These are phyloP conservation scores for Eimeria zaria DNA, from an alignment of 169 alveolate species.

Conservation along the genomic window DNA sequence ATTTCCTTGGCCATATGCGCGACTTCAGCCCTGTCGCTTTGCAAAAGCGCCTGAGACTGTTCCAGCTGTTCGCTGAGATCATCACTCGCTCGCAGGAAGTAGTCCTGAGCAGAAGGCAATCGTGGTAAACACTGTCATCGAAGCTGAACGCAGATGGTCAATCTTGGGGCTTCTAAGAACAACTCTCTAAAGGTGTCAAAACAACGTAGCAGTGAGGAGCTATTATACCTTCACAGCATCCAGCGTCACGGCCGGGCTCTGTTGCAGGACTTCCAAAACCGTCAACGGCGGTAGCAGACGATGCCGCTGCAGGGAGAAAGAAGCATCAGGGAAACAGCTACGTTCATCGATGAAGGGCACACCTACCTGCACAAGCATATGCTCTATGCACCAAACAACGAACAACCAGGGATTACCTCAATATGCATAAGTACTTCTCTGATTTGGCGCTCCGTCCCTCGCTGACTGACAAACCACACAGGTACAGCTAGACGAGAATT, in stretches of 20 bases:
- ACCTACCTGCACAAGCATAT: background rate
- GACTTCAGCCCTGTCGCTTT: conserved; percentile 74
- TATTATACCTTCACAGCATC: conserved; percentile 83
- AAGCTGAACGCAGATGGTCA: background rate
- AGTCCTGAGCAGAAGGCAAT: conserved; percentile 39
- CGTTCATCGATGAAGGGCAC: background rate
- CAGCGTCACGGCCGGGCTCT: conserved; percentile 77
- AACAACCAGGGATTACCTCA: conserved; percentile 57
- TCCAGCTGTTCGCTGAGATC: conserved; percentile 59
- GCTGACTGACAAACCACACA: conserved; percentile 53
- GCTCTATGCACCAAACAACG: background rate
- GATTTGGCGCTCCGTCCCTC: conserved; percentile 76
- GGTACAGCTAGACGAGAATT: background rate
- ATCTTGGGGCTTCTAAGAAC: background rate
- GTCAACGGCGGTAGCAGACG: conserved; percentile 84
- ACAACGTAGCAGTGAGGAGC: background rate
- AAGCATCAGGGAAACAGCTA: background rate
- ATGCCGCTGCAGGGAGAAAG: conserved; percentile 58
- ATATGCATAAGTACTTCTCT: conserved; percentile 72
- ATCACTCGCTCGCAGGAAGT: conserved; percentile 66
- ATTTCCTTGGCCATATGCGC: conserved; percentile 66
- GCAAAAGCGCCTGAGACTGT: conserved; percentile 67
- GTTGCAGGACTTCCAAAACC: conserved; percentile 81
- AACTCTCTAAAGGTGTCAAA: background rate
- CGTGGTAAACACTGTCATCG: conserved; percentile 4